Conservation (phyloP, 331 rosid genomes). For the Malus hybrid region DNA sequence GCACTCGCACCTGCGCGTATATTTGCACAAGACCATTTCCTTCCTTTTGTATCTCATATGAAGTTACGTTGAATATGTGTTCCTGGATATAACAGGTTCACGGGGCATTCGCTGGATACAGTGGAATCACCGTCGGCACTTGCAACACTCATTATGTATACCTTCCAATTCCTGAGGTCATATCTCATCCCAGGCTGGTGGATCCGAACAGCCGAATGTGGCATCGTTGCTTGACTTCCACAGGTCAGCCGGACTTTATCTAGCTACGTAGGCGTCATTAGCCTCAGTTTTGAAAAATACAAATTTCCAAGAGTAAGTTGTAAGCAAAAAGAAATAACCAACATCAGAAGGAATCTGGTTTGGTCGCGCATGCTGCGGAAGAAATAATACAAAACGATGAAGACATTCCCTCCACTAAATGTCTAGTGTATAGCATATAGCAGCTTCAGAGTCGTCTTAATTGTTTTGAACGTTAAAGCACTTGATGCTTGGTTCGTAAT, state of each 20-base stretch:
- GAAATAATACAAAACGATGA: slow-evolving; percentile 43
- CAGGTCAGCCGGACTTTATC: slow-evolving; percentile 91
- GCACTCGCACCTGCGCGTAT: not conserved
- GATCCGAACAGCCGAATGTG: slow-evolving; percentile 97
- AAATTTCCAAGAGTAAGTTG: slow-evolving; percentile 19
- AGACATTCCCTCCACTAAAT: slow-evolving; percentile 13
- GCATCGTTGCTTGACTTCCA: slow-evolving; percentile 99
- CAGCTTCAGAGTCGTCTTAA: slow-evolving; percentile 18
- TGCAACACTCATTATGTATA: slow-evolving; percentile 96
- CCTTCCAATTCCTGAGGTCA: slow-evolving; percentile 90
- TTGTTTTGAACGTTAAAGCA: slow-evolving; percentile 21
- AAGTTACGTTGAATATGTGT: not conserved
- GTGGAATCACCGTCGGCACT: slow-evolving; percentile 89
- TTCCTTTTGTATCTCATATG: not conserved
- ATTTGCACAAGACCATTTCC: not conserved
- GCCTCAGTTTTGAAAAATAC: slow-evolving; percentile 24
- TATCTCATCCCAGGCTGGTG: slow-evolving; percentile 70
- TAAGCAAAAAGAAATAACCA: slow-evolving; percentile 15
- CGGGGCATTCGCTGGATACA: slow-evolving; percentile 95
- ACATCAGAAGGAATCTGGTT: slow-evolving; percentile 15
- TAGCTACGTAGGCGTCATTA: slow-evolving; percentile 14
- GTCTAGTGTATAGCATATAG: slow-evolving; percentile 33
- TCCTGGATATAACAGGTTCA: slow-evolving; percentile 60
- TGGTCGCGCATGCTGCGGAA: slow-evolving; percentile 8
- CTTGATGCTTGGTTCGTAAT: slow-evolving; percentile 23